A percentile compares a stretch with the other conserved stretches of the same genome.
phyloP scores from a whole-genome alignment of 1,139 yeast genomes.

The Geotrichum aggregatum region DNA sequence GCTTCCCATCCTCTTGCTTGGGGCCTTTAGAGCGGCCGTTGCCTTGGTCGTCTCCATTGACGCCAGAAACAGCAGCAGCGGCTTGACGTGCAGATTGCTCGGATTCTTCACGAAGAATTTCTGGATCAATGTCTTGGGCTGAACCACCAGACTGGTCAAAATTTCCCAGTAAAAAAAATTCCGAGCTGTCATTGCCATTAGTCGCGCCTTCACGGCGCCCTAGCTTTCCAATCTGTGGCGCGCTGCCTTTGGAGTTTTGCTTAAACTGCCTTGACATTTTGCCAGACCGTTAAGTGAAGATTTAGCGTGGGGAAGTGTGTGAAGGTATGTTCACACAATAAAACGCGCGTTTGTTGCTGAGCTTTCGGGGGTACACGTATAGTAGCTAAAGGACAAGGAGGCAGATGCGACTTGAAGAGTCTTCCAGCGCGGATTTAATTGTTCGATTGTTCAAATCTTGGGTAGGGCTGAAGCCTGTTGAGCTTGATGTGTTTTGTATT shows the following conservation, averaged over 20 bases:
- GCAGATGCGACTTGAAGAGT: no score
- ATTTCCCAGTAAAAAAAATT: slow-evolving; percentile 16
- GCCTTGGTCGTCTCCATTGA: not conserved
- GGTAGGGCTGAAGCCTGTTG: no score
- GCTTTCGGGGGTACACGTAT: no score
- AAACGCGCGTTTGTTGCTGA: no score
- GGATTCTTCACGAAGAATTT: slow-evolving; percentile 31
- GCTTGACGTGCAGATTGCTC: slow-evolving; percentile 19
- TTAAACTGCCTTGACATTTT: slow-evolving; percentile 9
- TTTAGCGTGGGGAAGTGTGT: no score
- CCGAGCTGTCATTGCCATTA: slow-evolving; percentile 15
- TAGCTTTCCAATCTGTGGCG: slow-evolving; percentile 1
- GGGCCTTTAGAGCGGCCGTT: not conserved
- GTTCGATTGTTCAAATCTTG: not conserved
- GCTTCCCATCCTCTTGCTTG: not conserved
- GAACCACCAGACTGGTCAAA: slow-evolving; percentile 20
- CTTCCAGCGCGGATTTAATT: not conserved
- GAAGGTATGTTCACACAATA: no score
- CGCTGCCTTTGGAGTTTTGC: slow-evolving; percentile 1
- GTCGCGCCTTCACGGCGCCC: slow-evolving; percentile 1
- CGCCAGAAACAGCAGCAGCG: slow-evolving; percentile 10
- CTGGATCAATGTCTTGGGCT: slow-evolving; percentile 37
- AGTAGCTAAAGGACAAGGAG: no score
- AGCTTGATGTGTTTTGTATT: not conserved
- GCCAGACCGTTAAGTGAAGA: no score